Percentiles rank a stretch among this genome's conserved stretches.
Conservation (phyloP, 2,329 filamentous ascomycete species). For the Fusarium fujikuroi region DNA sequence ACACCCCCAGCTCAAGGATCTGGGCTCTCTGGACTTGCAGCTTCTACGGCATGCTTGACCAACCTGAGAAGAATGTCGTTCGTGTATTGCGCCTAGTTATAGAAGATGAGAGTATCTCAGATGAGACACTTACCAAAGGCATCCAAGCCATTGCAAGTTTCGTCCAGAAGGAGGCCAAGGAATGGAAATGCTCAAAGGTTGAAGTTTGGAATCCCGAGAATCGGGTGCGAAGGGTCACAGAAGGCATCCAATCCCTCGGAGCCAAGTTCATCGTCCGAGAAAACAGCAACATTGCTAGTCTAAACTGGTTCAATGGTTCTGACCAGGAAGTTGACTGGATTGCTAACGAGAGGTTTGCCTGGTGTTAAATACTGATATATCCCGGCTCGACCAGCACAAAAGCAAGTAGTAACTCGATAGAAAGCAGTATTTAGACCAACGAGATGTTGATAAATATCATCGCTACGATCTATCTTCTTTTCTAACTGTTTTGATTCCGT, state of each 20-base stretch:
- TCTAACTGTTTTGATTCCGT: slow-evolving; percentile 35
- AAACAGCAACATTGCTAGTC: slow-evolving; percentile 73
- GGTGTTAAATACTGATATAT: slow-evolving; percentile 65
- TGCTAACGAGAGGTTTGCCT: slow-evolving; percentile 80
- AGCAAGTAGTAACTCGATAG: not conserved
- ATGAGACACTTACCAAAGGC: slow-evolving; percentile 59
- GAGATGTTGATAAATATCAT: slow-evolving; percentile 27
- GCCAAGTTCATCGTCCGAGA: slow-evolving; percentile 67
- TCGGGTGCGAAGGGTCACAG: slow-evolving; percentile 59
- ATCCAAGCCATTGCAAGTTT: slow-evolving; percentile 72
- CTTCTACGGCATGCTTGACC: slow-evolving; percentile 67
- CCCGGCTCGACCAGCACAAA: not conserved
- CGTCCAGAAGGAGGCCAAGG: slow-evolving; percentile 75
- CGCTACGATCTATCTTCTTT: slow-evolving; percentile 39
- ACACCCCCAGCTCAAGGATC: slow-evolving; percentile 63
- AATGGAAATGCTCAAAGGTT: slow-evolving; percentile 77
- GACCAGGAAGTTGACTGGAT: slow-evolving; percentile 73
- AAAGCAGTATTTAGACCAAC: slow-evolving; percentile 17
- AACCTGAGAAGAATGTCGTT: slow-evolving; percentile 71
- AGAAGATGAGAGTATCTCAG: slow-evolving; percentile 60
- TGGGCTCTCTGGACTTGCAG: slow-evolving; percentile 80
- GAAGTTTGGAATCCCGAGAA: slow-evolving; percentile 86
- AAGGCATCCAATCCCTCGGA: slow-evolving; percentile 57
- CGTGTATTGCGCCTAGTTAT: slow-evolving; percentile 76
- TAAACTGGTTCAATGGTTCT: slow-evolving; percentile 75